Evolutionary conservation across 1,284 basidiomycete genomes (phyloP).

Genomic region (Ustilago esculenta): DNA sequence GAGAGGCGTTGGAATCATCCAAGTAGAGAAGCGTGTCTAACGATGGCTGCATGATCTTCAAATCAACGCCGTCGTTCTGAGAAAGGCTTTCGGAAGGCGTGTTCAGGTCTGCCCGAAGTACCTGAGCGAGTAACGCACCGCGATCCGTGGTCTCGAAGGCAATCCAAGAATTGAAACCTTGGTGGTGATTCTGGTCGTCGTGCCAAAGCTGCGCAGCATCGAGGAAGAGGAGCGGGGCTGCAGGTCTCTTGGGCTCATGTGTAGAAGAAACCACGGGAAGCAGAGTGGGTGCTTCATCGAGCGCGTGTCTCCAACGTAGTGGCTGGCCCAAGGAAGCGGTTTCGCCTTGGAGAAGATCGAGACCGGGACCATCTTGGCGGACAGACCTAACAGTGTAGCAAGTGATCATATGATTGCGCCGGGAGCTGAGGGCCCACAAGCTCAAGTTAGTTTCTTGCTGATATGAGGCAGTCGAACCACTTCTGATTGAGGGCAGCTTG

Average conservation of each 20-base stretch:
- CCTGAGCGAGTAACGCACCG: slow-evolving; percentile 9
- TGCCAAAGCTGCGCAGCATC: background rate
- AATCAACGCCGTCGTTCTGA: background rate
- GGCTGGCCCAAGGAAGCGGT: background rate
- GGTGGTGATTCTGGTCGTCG: too few relatives aligned
- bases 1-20: background rate
- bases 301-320: background rate
- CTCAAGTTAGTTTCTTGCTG: background rate
- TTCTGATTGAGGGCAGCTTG: background rate
- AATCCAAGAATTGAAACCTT: background rate
- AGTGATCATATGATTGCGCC: slow-evolving; percentile 13
- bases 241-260: background rate
- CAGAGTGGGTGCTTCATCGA: slow-evolving; percentile 14
- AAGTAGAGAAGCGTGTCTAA: slow-evolving; percentile 8
- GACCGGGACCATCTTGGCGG: background rate
- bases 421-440: slow-evolving; percentile 17
- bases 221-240: slow-evolving; percentile 6
- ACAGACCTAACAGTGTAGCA: slow-evolving; percentile 9
- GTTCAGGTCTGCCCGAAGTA: background rate
- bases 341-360: background rate
- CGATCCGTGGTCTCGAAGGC: slow-evolving; percentile 5
- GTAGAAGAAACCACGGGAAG: background rate
- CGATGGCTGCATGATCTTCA: slow-evolving; percentile 8
- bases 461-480: background rate
- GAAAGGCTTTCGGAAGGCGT: background rate